Base-by-base conservation (phyloP, 257 asterid species). In the Ajuga chamaepitys region DNA sequence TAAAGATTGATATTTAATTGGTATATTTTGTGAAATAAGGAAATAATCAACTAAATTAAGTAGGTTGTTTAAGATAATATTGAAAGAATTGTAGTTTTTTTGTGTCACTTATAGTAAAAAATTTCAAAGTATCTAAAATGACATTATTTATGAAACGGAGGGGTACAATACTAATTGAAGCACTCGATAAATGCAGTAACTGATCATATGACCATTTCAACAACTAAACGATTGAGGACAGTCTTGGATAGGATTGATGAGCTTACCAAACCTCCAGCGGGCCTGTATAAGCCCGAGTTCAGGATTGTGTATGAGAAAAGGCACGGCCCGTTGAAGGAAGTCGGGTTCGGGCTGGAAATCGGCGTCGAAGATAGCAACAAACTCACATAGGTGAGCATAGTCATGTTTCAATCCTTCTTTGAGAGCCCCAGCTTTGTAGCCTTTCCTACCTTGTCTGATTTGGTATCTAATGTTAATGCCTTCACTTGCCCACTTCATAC, bases 351-450 rank as follows among this genome's bases (percentile, higher is more conserved):
- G 91, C 24, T 69, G 82, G 58, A 86, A 86, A 77, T 86, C 95
- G 10, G 95, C 91, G 64, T 86, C 95, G 14, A 86, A 84, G 21
- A 86, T 84, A 21, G 84, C 95, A 2, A 82, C 95, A 55, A 64
- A 86, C 17, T 86, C 87, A 16, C 95, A 86, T 0, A 70, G 70
- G 54, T 80, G 71, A 0, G 51, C 88, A 59, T 86, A 86, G 25
- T 54, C 74, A 8, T 50, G 86, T 48, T 68, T 74, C 72, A 86
- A 17, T 8, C 95, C 95, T 62, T 75, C 72, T 57, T 81, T 80
- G 26, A 86, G 79, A 32, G 91, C 87, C 30, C 95, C 91, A 22
- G 95, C 86, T 61, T 86, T 86, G 73, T 84, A 86, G 11, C 95
- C 95, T 47, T 52, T 61, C 32, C 95, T 78, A 50, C 80, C 70